These are phyloP conservation scores for Arachis monticola DNA, from an alignment of 331 rosid genomes.

Conservation along the genomic window DNA sequence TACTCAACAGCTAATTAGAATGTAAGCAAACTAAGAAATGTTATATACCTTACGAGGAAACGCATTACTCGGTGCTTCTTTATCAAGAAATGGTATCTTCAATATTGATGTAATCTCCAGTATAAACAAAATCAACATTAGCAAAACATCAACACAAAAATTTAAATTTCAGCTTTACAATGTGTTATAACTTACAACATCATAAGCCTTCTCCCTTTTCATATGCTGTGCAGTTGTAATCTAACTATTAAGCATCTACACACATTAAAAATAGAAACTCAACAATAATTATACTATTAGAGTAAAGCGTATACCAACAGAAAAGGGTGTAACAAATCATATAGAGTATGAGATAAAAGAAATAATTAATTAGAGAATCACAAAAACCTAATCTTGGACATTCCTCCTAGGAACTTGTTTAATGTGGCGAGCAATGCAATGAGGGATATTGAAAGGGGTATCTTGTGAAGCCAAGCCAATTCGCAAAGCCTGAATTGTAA, in stretches of 20 bases:
- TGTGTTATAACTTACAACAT: conserved; percentile 60
- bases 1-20: conserved; percentile 14
- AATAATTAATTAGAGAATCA: too few relatives aligned
- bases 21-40: conserved; percentile 25
- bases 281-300: conserved; percentile 10
- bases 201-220: conserved; percentile 91
- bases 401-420: too few relatives aligned
- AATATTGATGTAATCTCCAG: conserved; percentile 69
- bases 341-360: too few relatives aligned
- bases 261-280: conserved; percentile 37
- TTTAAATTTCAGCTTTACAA: conserved; percentile 16
- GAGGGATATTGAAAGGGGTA: too few relatives aligned
- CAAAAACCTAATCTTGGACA: too few relatives aligned
- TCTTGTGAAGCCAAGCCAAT: conserved; percentile 92
- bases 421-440: too few relatives aligned
- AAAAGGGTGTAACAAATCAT: background rate
- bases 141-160: conserved; percentile 28
- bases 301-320: conserved; percentile 1
- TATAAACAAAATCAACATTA: conserved; percentile 5
- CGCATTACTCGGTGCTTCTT: conserved; percentile 74
- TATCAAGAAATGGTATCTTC: conserved; percentile 89
- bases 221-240: conserved; percentile 72
- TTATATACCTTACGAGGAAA: conserved; percentile 81
- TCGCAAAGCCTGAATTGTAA: conserved; percentile 74
- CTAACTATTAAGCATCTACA: conserved; percentile 76